Conservation (phyloP, 345 rosid species). For the Odontarrhena argentea region DNA sequence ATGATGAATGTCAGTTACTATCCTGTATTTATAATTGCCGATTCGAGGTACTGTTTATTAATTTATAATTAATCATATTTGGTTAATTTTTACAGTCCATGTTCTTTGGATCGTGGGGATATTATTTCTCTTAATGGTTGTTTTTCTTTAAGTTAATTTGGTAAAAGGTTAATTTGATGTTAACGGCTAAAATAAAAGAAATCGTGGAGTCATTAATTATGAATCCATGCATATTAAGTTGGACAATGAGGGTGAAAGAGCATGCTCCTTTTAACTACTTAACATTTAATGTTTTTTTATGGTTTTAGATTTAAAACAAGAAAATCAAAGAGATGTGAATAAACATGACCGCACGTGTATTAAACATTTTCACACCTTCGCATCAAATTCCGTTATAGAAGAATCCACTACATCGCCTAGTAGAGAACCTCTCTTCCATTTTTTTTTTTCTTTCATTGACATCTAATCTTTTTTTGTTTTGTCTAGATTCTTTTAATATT, state of each 20-base stretch:
- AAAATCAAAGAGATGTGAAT: conserved; percentile 27
- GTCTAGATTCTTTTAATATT: no score
- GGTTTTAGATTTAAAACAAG: not conserved
- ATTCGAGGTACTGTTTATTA: not conserved
- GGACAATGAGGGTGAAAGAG: conserved; percentile 27
- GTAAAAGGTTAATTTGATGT: not conserved
- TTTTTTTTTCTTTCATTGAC: not conserved
- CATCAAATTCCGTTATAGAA: conserved; percentile 1
- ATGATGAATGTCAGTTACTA: conserved; percentile 25
- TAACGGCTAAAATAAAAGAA: conserved; percentile 14
- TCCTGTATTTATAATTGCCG: conserved; percentile 28
- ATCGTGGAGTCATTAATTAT: conserved; percentile 20
- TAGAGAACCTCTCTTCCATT: conserved; percentile 13
- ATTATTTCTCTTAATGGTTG: not conserved
- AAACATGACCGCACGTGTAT: conserved; percentile 15
- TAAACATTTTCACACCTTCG: conserved; percentile 30
- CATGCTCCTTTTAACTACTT: conserved; percentile 3
- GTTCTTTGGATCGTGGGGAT: conserved; percentile 23
- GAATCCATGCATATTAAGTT: conserved; percentile 9
- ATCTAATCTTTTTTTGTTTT: no score
- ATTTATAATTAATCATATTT: not conserved
- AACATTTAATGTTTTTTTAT: not conserved
- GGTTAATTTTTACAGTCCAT: not conserved
- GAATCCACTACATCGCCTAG: conserved; percentile 11
- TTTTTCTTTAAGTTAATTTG: not conserved